Evolutionary conservation across 192 early-diverging fungal species (phyloP).

Genomic region (Linnemannia zychae): DNA sequence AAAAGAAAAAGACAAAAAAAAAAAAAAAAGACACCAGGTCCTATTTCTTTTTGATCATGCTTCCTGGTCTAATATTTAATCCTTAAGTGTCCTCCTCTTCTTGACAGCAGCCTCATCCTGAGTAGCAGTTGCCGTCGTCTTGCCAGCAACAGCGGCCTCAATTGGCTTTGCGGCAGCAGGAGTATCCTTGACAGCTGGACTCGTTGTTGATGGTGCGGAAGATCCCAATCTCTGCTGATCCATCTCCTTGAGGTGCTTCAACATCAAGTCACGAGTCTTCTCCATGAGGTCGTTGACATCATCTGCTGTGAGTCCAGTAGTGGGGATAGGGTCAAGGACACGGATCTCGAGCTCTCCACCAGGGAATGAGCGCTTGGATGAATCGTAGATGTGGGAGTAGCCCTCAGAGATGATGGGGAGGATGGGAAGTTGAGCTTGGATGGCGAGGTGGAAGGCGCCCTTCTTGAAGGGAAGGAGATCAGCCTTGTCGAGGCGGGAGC

Average conservation of each 20-base stretch:
- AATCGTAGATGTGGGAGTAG: conserved; percentile 70
- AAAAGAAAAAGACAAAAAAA: neutral
- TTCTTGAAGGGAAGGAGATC: conserved; percentile 94
- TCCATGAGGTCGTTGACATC: conserved; percentile 63
- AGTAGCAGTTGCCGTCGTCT: conserved; percentile 21
- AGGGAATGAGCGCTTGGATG: conserved; percentile 63
- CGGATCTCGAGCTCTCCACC: conserved; percentile 69
- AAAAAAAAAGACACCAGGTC: neutral
- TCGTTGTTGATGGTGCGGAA: neutral
- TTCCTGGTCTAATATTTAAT: conserved; percentile 8
- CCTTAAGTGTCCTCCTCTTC: conserved; percentile 52
- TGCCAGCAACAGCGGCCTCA: conserved; percentile 4
- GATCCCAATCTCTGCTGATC: neutral
- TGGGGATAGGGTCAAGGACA: conserved; percentile 67
- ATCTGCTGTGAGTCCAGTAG: conserved; percentile 55
- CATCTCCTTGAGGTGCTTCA: conserved; percentile 65
- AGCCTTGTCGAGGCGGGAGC: conserved; percentile 77
- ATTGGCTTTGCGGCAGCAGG: neutral
- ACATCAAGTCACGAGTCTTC: conserved; percentile 64
- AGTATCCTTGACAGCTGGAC: neutral
- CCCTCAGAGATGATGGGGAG: conserved; percentile 90
- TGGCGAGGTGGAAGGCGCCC: conserved; percentile 95
- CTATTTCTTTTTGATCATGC: neutral
- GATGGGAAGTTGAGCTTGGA: conserved; percentile 87
- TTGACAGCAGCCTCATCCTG: conserved; percentile 43